phyloP scores from a whole-genome alignment of 2,329 filamentous ascomycete genomes.

The Colletotrichum ledebouriae region DNA sequence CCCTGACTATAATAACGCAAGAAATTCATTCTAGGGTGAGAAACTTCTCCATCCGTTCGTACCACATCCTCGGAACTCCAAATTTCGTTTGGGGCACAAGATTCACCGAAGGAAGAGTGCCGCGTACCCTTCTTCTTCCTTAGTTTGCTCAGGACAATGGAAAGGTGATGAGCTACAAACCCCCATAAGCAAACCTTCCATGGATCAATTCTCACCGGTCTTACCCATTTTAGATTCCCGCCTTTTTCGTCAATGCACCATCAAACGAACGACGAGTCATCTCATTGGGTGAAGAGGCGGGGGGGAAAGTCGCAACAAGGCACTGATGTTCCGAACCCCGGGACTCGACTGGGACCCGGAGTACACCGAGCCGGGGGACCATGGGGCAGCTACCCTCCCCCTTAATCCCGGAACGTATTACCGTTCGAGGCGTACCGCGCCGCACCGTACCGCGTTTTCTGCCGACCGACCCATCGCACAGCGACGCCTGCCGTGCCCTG shows the following conservation, averaged over 20 bases:
- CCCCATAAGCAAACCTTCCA: conserved; percentile 8
- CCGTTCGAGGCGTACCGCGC: conserved; percentile 15
- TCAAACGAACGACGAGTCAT: conserved; percentile 7
- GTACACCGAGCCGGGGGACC: conserved; percentile 23
- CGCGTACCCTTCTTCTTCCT: conserved; percentile 3
- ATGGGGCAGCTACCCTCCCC: conserved; percentile 2
- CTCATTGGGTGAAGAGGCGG: background rate
- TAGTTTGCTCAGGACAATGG: background rate
- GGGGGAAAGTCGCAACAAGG: too few species aligned
- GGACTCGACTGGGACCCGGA: conserved; percentile 19
- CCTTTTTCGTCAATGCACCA: conserved; percentile 19
- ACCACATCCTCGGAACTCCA: conserved; percentile 36
- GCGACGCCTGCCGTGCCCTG: background rate
- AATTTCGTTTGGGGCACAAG: conserved; percentile 25
- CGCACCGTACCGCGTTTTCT: background rate
- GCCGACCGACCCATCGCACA: background rate
- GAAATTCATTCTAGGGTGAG: conserved; percentile 21
- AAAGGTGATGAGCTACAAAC: background rate
- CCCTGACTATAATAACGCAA: conserved; percentile 38
- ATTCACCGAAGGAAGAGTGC: background rate
- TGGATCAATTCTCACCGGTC: conserved; percentile 18
- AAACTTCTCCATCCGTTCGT: conserved; percentile 39
- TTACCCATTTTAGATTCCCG: background rate
- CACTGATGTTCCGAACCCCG: background rate
- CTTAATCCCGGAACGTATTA: conserved; percentile 27